Conservation (phyloP, 805 yeast species). For the Cyberlindnera subsufficiens region DNA sequence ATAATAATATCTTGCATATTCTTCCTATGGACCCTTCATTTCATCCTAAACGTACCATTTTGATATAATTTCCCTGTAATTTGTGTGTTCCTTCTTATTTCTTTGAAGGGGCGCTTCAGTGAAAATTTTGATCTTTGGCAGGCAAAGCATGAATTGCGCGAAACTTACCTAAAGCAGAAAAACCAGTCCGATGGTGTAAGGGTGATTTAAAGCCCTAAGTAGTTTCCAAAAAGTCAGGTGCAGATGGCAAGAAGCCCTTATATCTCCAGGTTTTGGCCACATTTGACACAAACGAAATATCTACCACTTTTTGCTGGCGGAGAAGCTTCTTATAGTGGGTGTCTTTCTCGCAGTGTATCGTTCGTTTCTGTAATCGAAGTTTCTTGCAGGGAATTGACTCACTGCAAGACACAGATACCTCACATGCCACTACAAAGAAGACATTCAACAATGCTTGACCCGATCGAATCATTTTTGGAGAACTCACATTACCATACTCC, state of each 20-base stretch:
- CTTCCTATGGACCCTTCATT: background rate
- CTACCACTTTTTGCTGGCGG: no score
- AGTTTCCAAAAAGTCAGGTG: background rate
- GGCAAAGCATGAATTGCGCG: background rate
- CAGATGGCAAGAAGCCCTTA: no score
- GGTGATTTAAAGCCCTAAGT: background rate
- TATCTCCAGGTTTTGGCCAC: no score
- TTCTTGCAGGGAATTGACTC: no score
- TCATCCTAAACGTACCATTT: slow-evolving; percentile 12
- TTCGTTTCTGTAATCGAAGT: no score
- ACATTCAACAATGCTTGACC: background rate
- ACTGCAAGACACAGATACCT: no score
- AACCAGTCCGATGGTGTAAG: slow-evolving; percentile 6
- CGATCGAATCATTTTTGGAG: background rate
- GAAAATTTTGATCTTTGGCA: slow-evolving; percentile 6
- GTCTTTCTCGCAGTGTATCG: no score
- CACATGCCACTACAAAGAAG: no score
- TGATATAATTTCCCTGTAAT: slow-evolving; percentile 6
- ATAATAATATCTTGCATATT: no score
- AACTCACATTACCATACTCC: slow-evolving; percentile 1
- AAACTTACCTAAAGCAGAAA: background rate
- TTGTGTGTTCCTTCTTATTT: background rate
- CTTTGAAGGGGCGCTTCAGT: background rate
- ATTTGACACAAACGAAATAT: no score
- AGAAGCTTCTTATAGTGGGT: no score